Percentiles rank a stretch among this genome's conserved stretches.
phyloP scores from a whole-genome alignment of 164 flowering plant species.

The Sextonia rubra region DNA sequence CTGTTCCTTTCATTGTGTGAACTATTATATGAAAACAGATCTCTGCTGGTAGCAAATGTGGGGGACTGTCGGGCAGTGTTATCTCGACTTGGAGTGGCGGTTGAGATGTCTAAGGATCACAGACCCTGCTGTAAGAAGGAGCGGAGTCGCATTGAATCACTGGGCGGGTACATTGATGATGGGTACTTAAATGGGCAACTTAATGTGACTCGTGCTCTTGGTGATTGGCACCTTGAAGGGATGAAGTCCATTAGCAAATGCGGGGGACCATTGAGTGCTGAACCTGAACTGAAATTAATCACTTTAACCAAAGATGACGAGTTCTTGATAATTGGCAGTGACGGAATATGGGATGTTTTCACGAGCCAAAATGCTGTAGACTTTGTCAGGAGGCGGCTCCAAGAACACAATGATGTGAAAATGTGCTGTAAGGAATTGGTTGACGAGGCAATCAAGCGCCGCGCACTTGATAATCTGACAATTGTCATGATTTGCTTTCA shows the following conservation, averaged over 20 bases:
- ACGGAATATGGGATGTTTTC: slow-evolving; percentile 96
- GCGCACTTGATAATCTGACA: slow-evolving; percentile 70
- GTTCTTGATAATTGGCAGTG: slow-evolving; percentile 80
- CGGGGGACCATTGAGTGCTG: slow-evolving; percentile 77
- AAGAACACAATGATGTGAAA: slow-evolving; percentile 70
- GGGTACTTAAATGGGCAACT: slow-evolving; percentile 86
- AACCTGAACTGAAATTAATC: slow-evolving; percentile 72
- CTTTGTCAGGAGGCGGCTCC: slow-evolving; percentile 69
- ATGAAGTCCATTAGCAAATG: slow-evolving; percentile 42
- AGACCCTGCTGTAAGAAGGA: slow-evolving; percentile 64
- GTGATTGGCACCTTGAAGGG: slow-evolving; percentile 89
- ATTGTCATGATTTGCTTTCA: slow-evolving; percentile 80
- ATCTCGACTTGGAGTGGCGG: slow-evolving; percentile 62
- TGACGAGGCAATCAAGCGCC: slow-evolving; percentile 73
- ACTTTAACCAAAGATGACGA: slow-evolving; percentile 79
- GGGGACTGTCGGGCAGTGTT: slow-evolving; percentile 95
- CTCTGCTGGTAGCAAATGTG: slow-evolving; percentile 92
- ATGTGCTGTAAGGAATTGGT: slow-evolving; percentile 77
- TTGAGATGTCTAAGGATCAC: slow-evolving; percentile 90
- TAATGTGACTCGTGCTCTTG: slow-evolving; percentile 85
- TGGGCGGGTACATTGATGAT: slow-evolving; percentile 78
- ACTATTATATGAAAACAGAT: slow-evolving; percentile 36
- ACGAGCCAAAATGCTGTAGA: slow-evolving; percentile 76
- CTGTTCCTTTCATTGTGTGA: neutral
- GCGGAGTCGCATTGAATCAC: slow-evolving; percentile 58